Evolutionary conservation across 2,329 filamentous ascomycete genomes (phyloP).

Genomic region (Cladosporium sp.): DNA sequence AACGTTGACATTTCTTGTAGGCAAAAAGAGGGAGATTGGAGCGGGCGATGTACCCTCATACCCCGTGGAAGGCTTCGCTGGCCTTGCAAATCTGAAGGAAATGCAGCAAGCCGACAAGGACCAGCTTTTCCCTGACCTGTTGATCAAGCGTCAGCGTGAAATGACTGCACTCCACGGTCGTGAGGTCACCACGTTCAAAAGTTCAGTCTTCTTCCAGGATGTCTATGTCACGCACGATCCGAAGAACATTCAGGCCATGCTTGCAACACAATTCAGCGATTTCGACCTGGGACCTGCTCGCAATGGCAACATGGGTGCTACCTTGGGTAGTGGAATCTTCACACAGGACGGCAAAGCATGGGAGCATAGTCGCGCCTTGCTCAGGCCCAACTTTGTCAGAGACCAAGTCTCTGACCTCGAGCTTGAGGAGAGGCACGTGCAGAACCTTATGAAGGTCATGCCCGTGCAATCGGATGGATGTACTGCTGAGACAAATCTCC

Average conservation of each 20-base stretch:
- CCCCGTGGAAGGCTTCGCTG: constrained; percentile 25
- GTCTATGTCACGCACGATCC: constrained; percentile 30
- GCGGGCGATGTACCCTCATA: constrained; percentile 24
- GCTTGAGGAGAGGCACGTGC: constrained; percentile 33
- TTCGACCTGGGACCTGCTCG: constrained; percentile 28
- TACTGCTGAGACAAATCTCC: constrained; percentile 30
- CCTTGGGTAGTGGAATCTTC: constrained; percentile 31
- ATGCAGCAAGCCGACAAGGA: constrained; percentile 24
- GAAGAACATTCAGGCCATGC: constrained; percentile 34
- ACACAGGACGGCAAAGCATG: constrained; percentile 31
- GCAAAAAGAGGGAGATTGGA: constrained; percentile 21
- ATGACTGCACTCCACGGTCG: constrained; percentile 24
- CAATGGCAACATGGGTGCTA: constrained; percentile 26
- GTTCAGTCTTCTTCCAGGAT: constrained; percentile 22
- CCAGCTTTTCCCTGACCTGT: constrained; percentile 26
- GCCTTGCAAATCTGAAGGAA: constrained; percentile 25
- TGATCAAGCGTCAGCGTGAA: constrained; percentile 23
- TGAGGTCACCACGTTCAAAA: constrained; percentile 25
- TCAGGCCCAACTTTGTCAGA: constrained; percentile 36
- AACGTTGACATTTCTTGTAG: constrained; percentile 15
- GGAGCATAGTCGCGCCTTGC: constrained; percentile 34
- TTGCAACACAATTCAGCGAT: constrained; percentile 28
- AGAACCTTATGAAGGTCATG: constrained; percentile 31
- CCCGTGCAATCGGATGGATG: constrained; percentile 25
- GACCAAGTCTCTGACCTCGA: constrained; percentile 36